phyloP scores from a whole-genome alignment of 2,329 filamentous ascomycete genomes.

The Fusarium liriodendri region DNA sequence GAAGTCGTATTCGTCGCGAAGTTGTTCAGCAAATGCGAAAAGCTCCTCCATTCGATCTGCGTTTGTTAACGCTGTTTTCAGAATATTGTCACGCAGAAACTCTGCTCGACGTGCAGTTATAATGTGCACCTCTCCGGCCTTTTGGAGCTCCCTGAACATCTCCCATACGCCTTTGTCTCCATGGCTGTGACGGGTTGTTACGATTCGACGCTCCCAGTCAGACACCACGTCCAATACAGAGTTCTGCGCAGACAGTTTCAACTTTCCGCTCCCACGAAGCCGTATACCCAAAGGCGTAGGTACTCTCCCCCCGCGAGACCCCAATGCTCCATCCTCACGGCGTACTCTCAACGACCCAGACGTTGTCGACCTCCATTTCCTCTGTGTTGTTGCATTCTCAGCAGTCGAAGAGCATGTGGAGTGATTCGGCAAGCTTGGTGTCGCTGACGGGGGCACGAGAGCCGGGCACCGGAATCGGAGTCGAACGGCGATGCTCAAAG shows the following conservation, averaged over 20 bases:
- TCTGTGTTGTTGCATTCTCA: slow-evolving; percentile 1
- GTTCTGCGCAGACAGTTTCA: background rate
- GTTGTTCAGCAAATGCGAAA: slow-evolving; percentile 44
- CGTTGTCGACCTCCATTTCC: slow-evolving; percentile 8
- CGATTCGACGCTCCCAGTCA: slow-evolving; percentile 35
- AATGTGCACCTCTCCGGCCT: slow-evolving; percentile 25
- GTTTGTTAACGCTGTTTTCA: slow-evolving; percentile 45
- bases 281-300: slow-evolving; percentile 22
- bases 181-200: slow-evolving; percentile 30
- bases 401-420: slow-evolving; percentile 14
- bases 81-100: slow-evolving; percentile 44
- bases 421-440: slow-evolving; percentile 1
- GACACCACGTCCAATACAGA: slow-evolving; percentile 18
- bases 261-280: background rate
- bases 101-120: slow-evolving; percentile 40
- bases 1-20: slow-evolving; percentile 52
- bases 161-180: slow-evolving; percentile 44
- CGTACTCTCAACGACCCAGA: background rate
- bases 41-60: slow-evolving; percentile 41
- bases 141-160: slow-evolving; percentile 39
- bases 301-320: slow-evolving; percentile 18
- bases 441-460: slow-evolving; percentile 20
- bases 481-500: slow-evolving; percentile 6
- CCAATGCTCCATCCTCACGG: slow-evolving; percentile 29
- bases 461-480: slow-evolving; percentile 27